These are phyloP conservation scores for Nemania diffusa DNA, from an alignment of 2,329 filamentous ascomycete genomes.

Conservation along the genomic window DNA sequence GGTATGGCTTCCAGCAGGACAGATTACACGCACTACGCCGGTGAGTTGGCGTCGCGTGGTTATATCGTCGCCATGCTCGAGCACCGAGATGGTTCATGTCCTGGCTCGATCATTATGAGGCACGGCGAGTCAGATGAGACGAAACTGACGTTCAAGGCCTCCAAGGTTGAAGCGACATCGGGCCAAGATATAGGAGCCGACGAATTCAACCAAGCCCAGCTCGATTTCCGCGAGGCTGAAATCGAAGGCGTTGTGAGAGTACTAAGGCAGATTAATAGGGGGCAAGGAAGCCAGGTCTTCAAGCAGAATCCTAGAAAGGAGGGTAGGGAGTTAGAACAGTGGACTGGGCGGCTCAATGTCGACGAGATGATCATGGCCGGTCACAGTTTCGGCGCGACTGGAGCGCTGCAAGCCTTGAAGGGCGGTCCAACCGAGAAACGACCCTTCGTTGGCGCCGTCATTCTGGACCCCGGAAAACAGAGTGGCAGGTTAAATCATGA, in stretches of 20 bases:
- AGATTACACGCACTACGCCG: constrained; percentile 63
- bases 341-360: constrained; percentile 65
- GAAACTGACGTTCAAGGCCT: constrained; percentile 51
- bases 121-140: constrained; percentile 46
- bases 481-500: constrained; percentile 70
- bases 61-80: constrained; percentile 62
- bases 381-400: constrained; percentile 74
- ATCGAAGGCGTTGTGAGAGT: constrained; percentile 58
- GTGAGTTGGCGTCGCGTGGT: constrained; percentile 61
- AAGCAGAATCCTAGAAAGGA: constrained; percentile 59
- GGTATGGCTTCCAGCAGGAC: constrained; percentile 62
- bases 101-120: constrained; percentile 55
- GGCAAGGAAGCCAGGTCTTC: constrained; percentile 51
- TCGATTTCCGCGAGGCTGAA: constrained; percentile 62
- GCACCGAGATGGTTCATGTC: constrained; percentile 63
- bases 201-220: constrained; percentile 58
- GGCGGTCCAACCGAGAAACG: constrained; percentile 55
- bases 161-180: constrained; percentile 52
- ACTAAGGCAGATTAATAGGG: constrained; percentile 54
- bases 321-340: constrained; percentile 59
- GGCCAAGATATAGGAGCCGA: constrained; percentile 43
- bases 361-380: constrained; percentile 67
- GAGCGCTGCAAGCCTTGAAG: constrained; percentile 69
- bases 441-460: constrained; percentile 66
- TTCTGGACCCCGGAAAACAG: constrained; percentile 73